Conservation (phyloP, 495 filamentous ascomycete genomes). For the Xylaria venustula region DNA sequence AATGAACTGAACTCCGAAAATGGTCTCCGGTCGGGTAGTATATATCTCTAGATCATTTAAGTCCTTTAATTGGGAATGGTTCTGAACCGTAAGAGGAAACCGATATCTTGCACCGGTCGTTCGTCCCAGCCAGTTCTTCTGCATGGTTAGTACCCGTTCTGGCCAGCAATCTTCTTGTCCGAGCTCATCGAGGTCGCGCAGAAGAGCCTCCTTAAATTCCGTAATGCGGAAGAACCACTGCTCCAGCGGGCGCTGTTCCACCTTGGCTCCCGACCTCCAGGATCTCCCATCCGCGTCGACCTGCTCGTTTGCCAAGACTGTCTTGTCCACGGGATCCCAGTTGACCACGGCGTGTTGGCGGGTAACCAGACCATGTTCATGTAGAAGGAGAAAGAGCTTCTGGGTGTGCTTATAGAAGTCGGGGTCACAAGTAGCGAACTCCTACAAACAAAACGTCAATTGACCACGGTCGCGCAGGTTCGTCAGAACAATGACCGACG, state of each 20-base stretch:
- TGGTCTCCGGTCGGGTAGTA: slow-evolving; percentile 79
- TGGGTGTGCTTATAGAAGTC: slow-evolving; percentile 88
- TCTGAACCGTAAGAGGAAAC: slow-evolving; percentile 55
- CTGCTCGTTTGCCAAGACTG: slow-evolving; percentile 88
- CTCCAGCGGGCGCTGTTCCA: slow-evolving; percentile 74
- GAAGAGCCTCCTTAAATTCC: slow-evolving; percentile 68
- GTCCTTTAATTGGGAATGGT: slow-evolving; percentile 32
- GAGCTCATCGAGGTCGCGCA: slow-evolving; percentile 69
- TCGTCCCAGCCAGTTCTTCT: slow-evolving; percentile 85
- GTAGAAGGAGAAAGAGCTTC: slow-evolving; percentile 73
- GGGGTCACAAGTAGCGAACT: slow-evolving; percentile 79
- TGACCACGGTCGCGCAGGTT: slow-evolving; percentile 6
- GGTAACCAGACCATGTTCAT: slow-evolving; percentile 71
- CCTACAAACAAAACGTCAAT: slow-evolving; percentile 46
- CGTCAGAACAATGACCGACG: slow-evolving; percentile 31
- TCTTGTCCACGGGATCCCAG: slow-evolving; percentile 86
- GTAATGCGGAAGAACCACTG: slow-evolving; percentile 93
- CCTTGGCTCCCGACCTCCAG: slow-evolving; percentile 84
- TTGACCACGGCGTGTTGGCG: slow-evolving; percentile 79
- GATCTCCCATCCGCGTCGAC: slow-evolving; percentile 80
- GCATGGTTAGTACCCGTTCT: slow-evolving; percentile 77
- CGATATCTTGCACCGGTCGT: slow-evolving; percentile 69
- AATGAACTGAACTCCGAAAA: slow-evolving; percentile 81
- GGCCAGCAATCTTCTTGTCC: slow-evolving; percentile 68
- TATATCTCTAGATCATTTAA: slow-evolving; percentile 62